These are phyloP conservation scores for Ceratopteris richardii DNA, from an alignment of 75 land plant genomes.

Conservation along the genomic window DNA sequence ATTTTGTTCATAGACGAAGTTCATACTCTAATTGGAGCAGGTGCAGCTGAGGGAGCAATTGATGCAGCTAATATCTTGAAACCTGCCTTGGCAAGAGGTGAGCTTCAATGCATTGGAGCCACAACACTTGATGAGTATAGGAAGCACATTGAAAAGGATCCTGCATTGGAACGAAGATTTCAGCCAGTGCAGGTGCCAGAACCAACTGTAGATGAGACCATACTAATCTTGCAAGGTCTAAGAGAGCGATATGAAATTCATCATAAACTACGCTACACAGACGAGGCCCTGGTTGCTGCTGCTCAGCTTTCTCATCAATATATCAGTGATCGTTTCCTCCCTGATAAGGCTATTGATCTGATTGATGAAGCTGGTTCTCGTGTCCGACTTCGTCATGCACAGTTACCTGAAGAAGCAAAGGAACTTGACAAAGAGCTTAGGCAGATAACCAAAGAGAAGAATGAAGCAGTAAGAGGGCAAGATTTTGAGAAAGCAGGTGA, in stretches of 20 bases:
- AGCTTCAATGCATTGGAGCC: slow-evolving; percentile 56
- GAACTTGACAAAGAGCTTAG: slow-evolving; percentile 41
- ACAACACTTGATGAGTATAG: slow-evolving; percentile 50
- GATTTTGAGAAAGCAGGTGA: slow-evolving; percentile 50
- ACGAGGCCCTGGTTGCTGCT: slow-evolving; percentile 44
- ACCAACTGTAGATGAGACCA: slow-evolving; percentile 49
- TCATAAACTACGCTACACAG: slow-evolving; percentile 49
- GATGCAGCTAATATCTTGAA: slow-evolving; percentile 64
- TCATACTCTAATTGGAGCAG: slow-evolving; percentile 63
- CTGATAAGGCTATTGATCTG: slow-evolving; percentile 62
- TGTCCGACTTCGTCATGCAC: slow-evolving; percentile 47
- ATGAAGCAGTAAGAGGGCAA: slow-evolving; percentile 45
- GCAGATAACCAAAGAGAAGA: slow-evolving; percentile 45
- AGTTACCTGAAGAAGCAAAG: slow-evolving; percentile 43
- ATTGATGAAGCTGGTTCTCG: slow-evolving; percentile 68
- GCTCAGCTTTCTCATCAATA: slow-evolving; percentile 48
- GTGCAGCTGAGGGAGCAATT: slow-evolving; percentile 65
- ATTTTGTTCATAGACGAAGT: slow-evolving; percentile 66
- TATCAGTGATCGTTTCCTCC: slow-evolving; percentile 63
- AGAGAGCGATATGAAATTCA: slow-evolving; percentile 48
- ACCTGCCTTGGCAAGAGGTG: slow-evolving; percentile 54
- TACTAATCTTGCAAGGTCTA: slow-evolving; percentile 36
- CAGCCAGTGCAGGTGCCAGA: slow-evolving; percentile 43
- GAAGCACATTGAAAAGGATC: slow-evolving; percentile 49
- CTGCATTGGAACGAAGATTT: slow-evolving; percentile 36